These are phyloP conservation scores for Jackrogersella minutella DNA, from an alignment of 495 filamentous ascomycete species.

Conservation along the genomic window DNA sequence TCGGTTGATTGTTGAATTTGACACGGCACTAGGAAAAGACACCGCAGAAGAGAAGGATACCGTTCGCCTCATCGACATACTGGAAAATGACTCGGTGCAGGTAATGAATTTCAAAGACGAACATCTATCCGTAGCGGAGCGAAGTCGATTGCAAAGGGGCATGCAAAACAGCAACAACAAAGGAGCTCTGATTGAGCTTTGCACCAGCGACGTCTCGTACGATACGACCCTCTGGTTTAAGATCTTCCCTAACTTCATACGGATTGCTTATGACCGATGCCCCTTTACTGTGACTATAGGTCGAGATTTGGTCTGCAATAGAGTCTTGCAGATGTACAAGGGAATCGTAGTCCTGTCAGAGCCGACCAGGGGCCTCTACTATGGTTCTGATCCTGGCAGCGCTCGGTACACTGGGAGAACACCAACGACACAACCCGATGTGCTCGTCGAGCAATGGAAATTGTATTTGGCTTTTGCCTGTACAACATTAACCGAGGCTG, in stretches of 20 bases:
- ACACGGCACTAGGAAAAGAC: slow-evolving; percentile 80
- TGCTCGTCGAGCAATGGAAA: slow-evolving; percentile 97
- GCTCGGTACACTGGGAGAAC: slow-evolving; percentile 59
- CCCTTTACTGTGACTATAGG: slow-evolving; percentile 89
- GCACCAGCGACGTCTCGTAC: slow-evolving; percentile 93
- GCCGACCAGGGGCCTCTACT: slow-evolving; percentile 67
- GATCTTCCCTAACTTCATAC: slow-evolving; percentile 93
- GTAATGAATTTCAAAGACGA: slow-evolving; percentile 95
- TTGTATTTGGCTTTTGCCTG: slow-evolving; percentile 98
- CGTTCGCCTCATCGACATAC: slow-evolving; percentile 81
- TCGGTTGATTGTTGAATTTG: slow-evolving; percentile 91
- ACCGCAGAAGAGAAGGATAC: slow-evolving; percentile 63
- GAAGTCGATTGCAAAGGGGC: slow-evolving; percentile 90
- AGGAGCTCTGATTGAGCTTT: slow-evolving; percentile 89
- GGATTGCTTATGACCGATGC: slow-evolving; percentile 89
- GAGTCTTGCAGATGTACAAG: slow-evolving; percentile 90
- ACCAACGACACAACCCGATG: slow-evolving; percentile 81
- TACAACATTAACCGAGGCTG: slow-evolving; percentile 88
- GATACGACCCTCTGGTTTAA: slow-evolving; percentile 97
- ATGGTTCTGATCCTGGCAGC: slow-evolving; percentile 55
- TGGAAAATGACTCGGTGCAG: slow-evolving; percentile 86
- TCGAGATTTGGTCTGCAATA: slow-evolving; percentile 88
- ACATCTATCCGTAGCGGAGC: slow-evolving; percentile 87
- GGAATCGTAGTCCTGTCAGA: slow-evolving; percentile 81
- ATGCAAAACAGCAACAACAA: slow-evolving; percentile 83